These are phyloP conservation scores for Hypoxylon rickii DNA, from an alignment of 495 filamentous ascomycete genomes.

Conservation along the genomic window DNA sequence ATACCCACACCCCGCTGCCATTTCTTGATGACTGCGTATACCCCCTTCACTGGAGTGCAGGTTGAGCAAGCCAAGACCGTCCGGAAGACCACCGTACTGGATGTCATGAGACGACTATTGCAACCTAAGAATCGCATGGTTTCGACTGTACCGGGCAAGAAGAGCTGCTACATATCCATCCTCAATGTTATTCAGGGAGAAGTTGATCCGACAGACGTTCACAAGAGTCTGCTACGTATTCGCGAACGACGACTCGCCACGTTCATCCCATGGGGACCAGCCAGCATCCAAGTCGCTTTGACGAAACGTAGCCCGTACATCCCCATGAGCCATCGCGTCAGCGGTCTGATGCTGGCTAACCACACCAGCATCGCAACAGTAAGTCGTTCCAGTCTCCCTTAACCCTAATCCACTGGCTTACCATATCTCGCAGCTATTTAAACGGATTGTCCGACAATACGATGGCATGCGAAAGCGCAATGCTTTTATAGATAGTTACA, in stretches of 20 bases:
- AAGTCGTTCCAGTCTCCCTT: slow-evolving; percentile 27
- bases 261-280: slow-evolving; percentile 99
- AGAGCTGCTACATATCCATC: slow-evolving; percentile 98
- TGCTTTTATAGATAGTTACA: slow-evolving; percentile 94
- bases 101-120: slow-evolving; percentile 93
- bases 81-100: slow-evolving; percentile 94
- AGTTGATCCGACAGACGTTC: slow-evolving; percentile 94
- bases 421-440: slow-evolving; percentile 66
- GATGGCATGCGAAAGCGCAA: slow-evolving; percentile 93
- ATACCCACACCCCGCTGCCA: slow-evolving; percentile 96
- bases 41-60: slow-evolving; percentile 93
- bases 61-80: slow-evolving; percentile 96
- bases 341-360: slow-evolving; percentile 96
- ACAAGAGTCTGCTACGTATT: slow-evolving; percentile 96
- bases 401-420: slow-evolving; percentile 15
- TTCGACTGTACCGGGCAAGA: slow-evolving; percentile 90
- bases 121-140: slow-evolving; percentile 99
- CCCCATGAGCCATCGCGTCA: slow-evolving; percentile 87
- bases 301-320: slow-evolving; percentile 97
- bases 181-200: slow-evolving; percentile 98
- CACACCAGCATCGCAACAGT: slow-evolving; percentile 95
- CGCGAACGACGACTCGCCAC: slow-evolving; percentile 91
- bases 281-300: slow-evolving; percentile 93
- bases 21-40: slow-evolving; percentile 98
- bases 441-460: slow-evolving; percentile 87